Evolutionary conservation across 352 stramenopile genomes (phyloP), one percentile per base, ranked within the genome.

Genomic region (Globisporangium irregulare): DNA sequence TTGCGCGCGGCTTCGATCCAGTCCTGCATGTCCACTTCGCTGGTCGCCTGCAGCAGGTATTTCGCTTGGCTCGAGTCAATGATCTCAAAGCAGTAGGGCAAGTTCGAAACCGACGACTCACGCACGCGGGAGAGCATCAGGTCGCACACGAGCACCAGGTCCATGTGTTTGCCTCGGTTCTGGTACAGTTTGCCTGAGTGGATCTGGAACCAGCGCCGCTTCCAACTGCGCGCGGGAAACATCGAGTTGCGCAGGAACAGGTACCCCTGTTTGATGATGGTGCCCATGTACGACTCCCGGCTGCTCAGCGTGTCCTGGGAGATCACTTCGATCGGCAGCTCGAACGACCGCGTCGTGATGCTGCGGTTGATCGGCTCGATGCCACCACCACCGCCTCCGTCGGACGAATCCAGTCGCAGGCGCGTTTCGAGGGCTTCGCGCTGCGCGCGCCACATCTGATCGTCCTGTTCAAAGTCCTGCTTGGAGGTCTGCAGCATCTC

Each of bases 151-250:
- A 96, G 80, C 2, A 74, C 77, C 9, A 93, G 29, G 62, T 91
- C 90, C 71, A 90, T 85, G 68, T 96, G 78, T 41, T 91, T 92
- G n/a, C 76, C 78, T n/a, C 76, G 73, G 43, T 84, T 93, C 46
- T 92, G 86, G 32, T 93, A 96, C 34, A 96, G 71, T 58, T 96
- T 96, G 24, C 89, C 86, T 9, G 75, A 81, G 76, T 94, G 85
- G 66, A 96, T 96, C 62, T 96, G 84, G 71, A 93, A 96, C 88
- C 88, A 96, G 4, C 84, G 79, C 14, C 88, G 81, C 68, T 96
- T 96, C 86, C 86, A 96, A 61, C 82, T 94, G 25, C 87, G 78
- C 6, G 86, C 77, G 38, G 88, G 86, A 70, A 96, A 96, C 65
- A 94, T 79, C 4, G 85, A 78, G 66, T 90, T 94, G 51, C 88